A percentile compares a stretch with the other conserved stretches of the same genome.
phyloP scores from a whole-genome alignment of 2,329 filamentous ascomycete genomes.

The Dendryphion nanum region DNA sequence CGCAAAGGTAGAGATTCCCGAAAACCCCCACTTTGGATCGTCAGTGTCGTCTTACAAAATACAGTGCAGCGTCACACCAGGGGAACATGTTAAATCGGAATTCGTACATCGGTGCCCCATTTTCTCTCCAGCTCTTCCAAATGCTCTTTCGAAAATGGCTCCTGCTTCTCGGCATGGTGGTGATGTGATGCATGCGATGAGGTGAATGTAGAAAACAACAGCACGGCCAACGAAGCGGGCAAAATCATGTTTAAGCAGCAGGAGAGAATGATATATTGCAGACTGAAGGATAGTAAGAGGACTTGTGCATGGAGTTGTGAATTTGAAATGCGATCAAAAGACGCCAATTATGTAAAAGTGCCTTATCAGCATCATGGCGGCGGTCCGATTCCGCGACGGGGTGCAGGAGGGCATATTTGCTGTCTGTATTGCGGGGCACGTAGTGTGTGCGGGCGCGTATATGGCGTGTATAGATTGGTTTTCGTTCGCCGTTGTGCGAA shows the following conservation, averaged over 20 bases:
- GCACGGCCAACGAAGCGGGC: conserved; percentile 8
- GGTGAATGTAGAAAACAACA: conserved; percentile 16
- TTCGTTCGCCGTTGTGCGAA: no score
- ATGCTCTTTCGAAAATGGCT: conserved; percentile 27
- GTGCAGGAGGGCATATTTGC: no score
- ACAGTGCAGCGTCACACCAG: conserved; percentile 1
- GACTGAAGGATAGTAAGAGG: no score
- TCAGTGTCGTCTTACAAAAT: conserved; percentile 17
- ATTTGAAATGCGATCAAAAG: no score
- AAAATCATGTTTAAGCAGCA: conserved; percentile 18
- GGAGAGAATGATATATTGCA: background rate
- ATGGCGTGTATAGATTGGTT: no score
- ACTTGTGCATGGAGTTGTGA: no score
- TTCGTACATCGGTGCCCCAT: conserved; percentile 42
- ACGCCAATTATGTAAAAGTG: no score
- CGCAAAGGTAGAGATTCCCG: conserved; percentile 62
- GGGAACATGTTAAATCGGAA: no score
- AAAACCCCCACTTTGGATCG: conserved; percentile 59
- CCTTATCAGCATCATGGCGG: no score
- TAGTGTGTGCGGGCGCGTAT: no score
- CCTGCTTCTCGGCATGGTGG: conserved; percentile 22
- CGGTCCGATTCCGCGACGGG: no score
- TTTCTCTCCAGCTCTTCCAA: conserved; percentile 37
- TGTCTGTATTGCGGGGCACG: no score
- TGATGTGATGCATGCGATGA: conserved; percentile 26